Conservation (phyloP, 495 filamentous ascomycete genomes). For the Penicillium bovifimosum region DNA sequence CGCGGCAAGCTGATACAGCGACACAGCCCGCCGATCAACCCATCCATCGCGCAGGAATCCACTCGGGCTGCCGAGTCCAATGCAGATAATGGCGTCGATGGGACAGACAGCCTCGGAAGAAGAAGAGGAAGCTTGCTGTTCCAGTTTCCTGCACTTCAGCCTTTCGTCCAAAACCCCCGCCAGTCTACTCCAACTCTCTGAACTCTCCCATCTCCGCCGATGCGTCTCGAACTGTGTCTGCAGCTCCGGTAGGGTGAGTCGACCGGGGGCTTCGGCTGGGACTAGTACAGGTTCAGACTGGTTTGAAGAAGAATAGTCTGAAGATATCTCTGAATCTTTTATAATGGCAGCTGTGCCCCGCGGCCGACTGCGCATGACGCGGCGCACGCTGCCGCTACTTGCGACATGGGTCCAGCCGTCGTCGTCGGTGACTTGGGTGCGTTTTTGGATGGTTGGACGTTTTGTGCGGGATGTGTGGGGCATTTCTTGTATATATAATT, state of each 20-base stretch:
- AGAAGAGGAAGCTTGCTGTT: not conserved
- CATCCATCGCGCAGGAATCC: conserved; percentile 42
- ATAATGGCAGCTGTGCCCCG: not conserved
- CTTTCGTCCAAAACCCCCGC: conserved; percentile 1
- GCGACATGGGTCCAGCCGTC: conserved; percentile 56
- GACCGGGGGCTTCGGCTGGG: conserved; percentile 31
- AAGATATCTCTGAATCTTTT: not conserved
- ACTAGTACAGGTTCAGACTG: conserved; percentile 2
- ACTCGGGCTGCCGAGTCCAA: conserved; percentile 52
- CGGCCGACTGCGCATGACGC: conserved; percentile 9
- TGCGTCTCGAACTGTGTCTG: conserved; percentile 28
- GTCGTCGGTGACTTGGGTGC: conserved; percentile 41
- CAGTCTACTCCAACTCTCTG: conserved; percentile 24
- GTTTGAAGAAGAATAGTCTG: not conserved
- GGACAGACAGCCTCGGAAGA: not conserved
- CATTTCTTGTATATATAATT: conserved; percentile 27
- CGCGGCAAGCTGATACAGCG: conserved; percentile 57
- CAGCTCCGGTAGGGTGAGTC: conserved; percentile 36
- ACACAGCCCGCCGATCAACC: conserved; percentile 41
- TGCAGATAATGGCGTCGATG: conserved; percentile 36
- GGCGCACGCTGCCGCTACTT: conserved; percentile 25
- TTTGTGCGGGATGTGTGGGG: conserved; percentile 45
- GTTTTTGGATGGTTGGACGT: conserved; percentile 32
- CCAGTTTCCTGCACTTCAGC: not conserved
- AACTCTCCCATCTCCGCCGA: conserved; percentile 25